Evolutionary conservation across 192 early-diverging fungal species (phyloP), one percentile per base, ranked within the genome.

Genomic region (Backusella parvicylindrica): DNA sequence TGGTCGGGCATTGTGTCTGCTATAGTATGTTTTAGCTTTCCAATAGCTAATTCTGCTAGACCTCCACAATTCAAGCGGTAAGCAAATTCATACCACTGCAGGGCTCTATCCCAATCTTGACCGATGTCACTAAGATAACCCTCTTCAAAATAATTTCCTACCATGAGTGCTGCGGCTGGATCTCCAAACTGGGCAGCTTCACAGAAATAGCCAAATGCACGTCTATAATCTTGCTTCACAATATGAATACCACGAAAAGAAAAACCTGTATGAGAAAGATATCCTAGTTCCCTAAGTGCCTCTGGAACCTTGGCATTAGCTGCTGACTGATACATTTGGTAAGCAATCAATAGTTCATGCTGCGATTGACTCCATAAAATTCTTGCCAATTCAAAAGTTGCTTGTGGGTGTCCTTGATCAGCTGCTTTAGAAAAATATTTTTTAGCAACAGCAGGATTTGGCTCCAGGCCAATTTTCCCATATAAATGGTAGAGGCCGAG

Each of bases 111-210:
- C 26, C 64, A 41, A 15, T 77, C 68, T 66, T 71, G 53, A 26
- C 67, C 35, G n/a, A 30, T 37, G 7, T 69, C 23, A 26, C 32
- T 13, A 35, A 73, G 35, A 64, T 74, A 77, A 1, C 79, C 79
- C 26, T 77, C 72, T 53, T 81, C 71, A 70, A 73, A 81, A 35
- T 81, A 81, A 11, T 67, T 53, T 8, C 79, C 79, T 21, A 81
- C 56, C 67, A 81, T 81, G 7, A 81, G 35, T 2, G 79, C 68
- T 65, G 75, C 67, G 1, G 60, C 64, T 3, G 71, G 43, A 74
- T 81, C 66, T 26, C 67, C 71, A 18, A 70, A 33, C 30, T 81
- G 64, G 3, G 75, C 75, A 7, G 79, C 75, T 53, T 76, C 49
- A 4, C 36, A 35, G 23, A 76, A 81, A 36, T 81, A 81, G 16